These are phyloP conservation scores for Pseudogymnoascus sp. DNA, from an alignment of 2,329 filamentous ascomycete species.

Conservation along the genomic window DNA sequence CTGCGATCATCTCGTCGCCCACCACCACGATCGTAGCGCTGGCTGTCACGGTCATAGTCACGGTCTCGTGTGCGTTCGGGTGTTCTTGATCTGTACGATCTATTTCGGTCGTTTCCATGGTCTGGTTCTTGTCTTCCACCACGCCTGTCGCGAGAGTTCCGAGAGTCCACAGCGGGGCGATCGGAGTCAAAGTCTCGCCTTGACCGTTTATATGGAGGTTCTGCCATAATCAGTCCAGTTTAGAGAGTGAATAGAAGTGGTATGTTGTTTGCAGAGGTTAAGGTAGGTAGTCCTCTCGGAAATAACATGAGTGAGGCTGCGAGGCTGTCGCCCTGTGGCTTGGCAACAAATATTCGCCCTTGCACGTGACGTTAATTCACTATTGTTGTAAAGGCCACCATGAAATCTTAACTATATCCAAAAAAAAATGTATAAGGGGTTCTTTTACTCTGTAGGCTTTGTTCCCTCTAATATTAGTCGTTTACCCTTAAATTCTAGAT, in stretches of 20 bases:
- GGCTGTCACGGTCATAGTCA: slow-evolving; percentile 14
- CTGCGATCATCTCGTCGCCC: slow-evolving; percentile 23
- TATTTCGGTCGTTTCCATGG: slow-evolving; percentile 25
- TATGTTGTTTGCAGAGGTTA: not conserved
- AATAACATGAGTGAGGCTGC: slow-evolving; percentile 2
- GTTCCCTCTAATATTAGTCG: not conserved
- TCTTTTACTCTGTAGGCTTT: not conserved
- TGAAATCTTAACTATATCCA: not conserved
- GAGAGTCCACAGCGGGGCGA: not conserved
- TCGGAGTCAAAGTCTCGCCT: slow-evolving; percentile 35
- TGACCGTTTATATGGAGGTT: slow-evolving; percentile 42
- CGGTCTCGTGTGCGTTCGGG: slow-evolving; percentile 20
- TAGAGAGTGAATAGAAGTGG: not conserved
- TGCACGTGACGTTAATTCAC: not conserved
- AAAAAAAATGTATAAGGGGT: not conserved
- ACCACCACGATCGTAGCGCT: slow-evolving; percentile 8
- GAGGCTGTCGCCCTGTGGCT: not conserved
- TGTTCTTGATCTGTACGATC: slow-evolving; percentile 21
- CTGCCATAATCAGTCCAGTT: slow-evolving; percentile 34
- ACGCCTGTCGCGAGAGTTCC: slow-evolving; percentile 20
- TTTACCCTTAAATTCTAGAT: slow-evolving; percentile 24
- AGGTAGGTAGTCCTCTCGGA: not conserved
- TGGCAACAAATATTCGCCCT: not conserved
- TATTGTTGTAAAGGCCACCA: not conserved
- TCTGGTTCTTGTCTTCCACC: slow-evolving; percentile 29